A percentile compares a stretch with the other conserved stretches of the same genome.
phyloP scores from a whole-genome alignment of 306 rosid genomes.

The Prunus armeniaca region DNA sequence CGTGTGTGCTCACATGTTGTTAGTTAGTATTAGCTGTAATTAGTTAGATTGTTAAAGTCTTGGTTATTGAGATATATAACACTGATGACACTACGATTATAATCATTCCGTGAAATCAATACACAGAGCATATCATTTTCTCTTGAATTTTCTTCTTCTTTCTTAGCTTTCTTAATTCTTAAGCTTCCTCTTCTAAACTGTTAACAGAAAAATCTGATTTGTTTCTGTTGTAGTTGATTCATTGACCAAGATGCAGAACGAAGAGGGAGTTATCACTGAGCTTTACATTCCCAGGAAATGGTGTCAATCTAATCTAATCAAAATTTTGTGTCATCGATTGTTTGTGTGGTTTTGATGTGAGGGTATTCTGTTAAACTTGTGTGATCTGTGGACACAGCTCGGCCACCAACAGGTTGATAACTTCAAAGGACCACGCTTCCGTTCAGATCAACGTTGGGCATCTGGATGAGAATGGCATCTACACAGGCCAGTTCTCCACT shows the following conservation, averaged over 20 bases:
- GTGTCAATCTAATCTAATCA: neutral
- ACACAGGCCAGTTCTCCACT: constrained; percentile 66
- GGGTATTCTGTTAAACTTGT: neutral
- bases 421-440: constrained; percentile 76
- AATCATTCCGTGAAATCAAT: no score
- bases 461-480: constrained; percentile 65
- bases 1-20: no score
- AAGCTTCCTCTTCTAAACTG: no score
- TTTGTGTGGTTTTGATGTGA: neutral
- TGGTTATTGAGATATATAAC: no score
- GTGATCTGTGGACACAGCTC: constrained; percentile 39
- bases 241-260: constrained; percentile 43
- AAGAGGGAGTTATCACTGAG: constrained; percentile 45
- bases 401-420: constrained; percentile 75
- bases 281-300: constrained; percentile 56
- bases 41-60: no score
- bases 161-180: no score
- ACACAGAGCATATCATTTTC: no score
- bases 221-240: neutral
- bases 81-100: no score
- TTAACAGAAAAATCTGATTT: no score
- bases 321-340: neutral
- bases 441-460: constrained; percentile 79
- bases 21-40: no score
- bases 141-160: no score